Percentiles rank a stretch among this genome's conserved stretches.
Conservation (phyloP, 805 yeast genomes). For the Debaryomyces hansenii region DNA sequence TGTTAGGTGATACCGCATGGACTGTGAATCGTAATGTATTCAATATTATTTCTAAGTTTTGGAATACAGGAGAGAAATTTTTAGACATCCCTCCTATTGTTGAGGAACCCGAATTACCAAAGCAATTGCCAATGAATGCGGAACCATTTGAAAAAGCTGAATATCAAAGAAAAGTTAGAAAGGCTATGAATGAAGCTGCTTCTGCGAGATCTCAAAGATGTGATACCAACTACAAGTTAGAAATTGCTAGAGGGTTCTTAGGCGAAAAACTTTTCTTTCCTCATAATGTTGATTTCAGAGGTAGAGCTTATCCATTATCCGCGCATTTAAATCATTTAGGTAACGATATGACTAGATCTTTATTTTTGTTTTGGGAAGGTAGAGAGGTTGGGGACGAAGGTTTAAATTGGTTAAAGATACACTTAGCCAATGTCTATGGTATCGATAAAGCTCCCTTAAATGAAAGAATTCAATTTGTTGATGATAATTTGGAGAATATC, state of each 20-base stretch:
- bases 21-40: constrained; percentile 77
- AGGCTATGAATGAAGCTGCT: constrained; percentile 58
- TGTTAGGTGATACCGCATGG: constrained; percentile 88
- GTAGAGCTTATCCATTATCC: constrained; percentile 79
- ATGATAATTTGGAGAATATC: constrained; percentile 55
- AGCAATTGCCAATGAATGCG: constrained; percentile 58
- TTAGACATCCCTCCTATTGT: constrained; percentile 64
- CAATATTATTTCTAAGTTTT: constrained; percentile 66
- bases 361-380: constrained; percentile 77
- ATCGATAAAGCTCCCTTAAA: constrained; percentile 68
- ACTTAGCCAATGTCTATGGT: constrained; percentile 72
- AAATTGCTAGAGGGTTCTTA: constrained; percentile 87
- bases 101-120: constrained; percentile 46
- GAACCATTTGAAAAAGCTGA: constrained; percentile 72
- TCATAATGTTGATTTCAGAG: constrained; percentile 79
- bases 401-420: constrained; percentile 72
- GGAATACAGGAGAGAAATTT: constrained; percentile 83
- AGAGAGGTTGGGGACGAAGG: constrained; percentile 65
- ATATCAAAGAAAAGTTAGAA: constrained; percentile 64
- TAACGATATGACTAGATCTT: constrained; percentile 72
- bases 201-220: constrained; percentile 84
- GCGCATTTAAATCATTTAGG: constrained; percentile 83
- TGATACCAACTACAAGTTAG: constrained; percentile 89
- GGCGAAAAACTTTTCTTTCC: constrained; percentile 80
- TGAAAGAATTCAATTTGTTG: constrained; percentile 61